Evolutionary conservation across 2,329 filamentous ascomycete genomes (phyloP).

Genomic region (Calonectria multiphialidica): DNA sequence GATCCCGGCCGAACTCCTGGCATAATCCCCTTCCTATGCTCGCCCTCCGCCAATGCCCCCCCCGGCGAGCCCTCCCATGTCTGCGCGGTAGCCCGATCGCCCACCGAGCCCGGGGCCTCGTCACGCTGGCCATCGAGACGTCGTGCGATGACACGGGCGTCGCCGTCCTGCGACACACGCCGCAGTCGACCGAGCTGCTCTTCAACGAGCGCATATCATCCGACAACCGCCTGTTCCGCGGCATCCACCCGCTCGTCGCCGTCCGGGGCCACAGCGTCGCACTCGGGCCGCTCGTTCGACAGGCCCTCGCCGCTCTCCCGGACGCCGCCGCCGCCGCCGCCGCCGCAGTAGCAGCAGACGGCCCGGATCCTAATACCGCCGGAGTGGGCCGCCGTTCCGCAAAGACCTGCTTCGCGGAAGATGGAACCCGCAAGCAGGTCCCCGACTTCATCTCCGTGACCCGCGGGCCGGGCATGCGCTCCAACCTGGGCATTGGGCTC

Average conservation of each 20-base stretch:
- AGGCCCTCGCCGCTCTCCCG: conserved; percentile 69
- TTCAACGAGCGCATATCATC: conserved; percentile 88
- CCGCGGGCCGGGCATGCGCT: conserved; percentile 88
- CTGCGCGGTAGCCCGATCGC: background rate
- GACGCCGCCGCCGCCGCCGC: conserved; percentile 27
- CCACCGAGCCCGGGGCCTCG: conserved; percentile 52
- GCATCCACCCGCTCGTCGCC: conserved; percentile 84
- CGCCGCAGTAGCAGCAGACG: background rate
- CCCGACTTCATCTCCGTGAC: conserved; percentile 93
- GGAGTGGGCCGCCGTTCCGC: background rate
- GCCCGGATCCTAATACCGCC: background rate
- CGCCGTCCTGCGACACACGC: conserved; percentile 77
- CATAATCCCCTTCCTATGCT: conserved; percentile 26
- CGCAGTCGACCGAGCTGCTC: conserved; percentile 67
- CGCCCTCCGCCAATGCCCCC: conserved; percentile 17
- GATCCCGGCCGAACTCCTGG: background rate
- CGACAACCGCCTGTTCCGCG: conserved; percentile 79
- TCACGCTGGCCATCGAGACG: conserved; percentile 82
- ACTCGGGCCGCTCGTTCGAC: conserved; percentile 75
- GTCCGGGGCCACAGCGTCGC: conserved; percentile 80
- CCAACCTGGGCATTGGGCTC: conserved; percentile 82
- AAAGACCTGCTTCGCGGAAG: conserved; percentile 27
- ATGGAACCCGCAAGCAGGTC: conserved; percentile 49
- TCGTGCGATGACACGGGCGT: conserved; percentile 96
- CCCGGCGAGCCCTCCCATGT: background rate